Evolutionary conservation across 2,329 filamentous ascomycete species (phyloP).

Genomic region (Xylaria polymorpha): DNA sequence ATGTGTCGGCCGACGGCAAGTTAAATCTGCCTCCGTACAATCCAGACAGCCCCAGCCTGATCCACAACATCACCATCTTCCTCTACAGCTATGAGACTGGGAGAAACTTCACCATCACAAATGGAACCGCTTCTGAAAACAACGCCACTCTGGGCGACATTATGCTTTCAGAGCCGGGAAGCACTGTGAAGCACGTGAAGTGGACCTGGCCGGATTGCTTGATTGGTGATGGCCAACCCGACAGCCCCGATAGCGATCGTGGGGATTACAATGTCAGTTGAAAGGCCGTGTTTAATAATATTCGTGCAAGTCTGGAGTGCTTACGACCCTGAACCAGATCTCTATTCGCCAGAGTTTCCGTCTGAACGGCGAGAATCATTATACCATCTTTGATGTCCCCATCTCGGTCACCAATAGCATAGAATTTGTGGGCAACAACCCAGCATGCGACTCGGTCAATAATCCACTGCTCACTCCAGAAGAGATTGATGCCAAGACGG

Average conservation of each 20-base stretch:
- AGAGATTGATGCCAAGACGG: conserved; percentile 56
- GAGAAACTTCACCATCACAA: conserved; percentile 76
- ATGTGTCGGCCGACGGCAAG: conserved; percentile 73
- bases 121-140: conserved; percentile 65
- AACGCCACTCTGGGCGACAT: conserved; percentile 70
- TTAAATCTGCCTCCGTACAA: conserved; percentile 69
- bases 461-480: conserved; percentile 63
- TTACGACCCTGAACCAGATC: conserved; percentile 57
- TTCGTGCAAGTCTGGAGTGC: not conserved
- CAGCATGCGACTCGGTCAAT: conserved; percentile 62
- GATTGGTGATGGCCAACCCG: conserved; percentile 67
- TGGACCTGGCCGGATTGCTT: conserved; percentile 79
- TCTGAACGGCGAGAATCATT: conserved; percentile 71
- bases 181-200: conserved; percentile 79
- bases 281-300: not conserved
- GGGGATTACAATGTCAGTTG: conserved; percentile 70
- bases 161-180: conserved; percentile 70
- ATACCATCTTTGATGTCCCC: conserved; percentile 77
- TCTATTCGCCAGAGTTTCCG: conserved; percentile 78
- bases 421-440: conserved; percentile 54
- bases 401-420: conserved; percentile 76
- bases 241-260: conserved; percentile 60
- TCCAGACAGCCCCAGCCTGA: conserved; percentile 64
- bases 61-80: conserved; percentile 74
- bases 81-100: conserved; percentile 71